phyloP scores from a whole-genome alignment of 768 basidiomycete genomes.

The Pulveroboletus ravenelii region DNA sequence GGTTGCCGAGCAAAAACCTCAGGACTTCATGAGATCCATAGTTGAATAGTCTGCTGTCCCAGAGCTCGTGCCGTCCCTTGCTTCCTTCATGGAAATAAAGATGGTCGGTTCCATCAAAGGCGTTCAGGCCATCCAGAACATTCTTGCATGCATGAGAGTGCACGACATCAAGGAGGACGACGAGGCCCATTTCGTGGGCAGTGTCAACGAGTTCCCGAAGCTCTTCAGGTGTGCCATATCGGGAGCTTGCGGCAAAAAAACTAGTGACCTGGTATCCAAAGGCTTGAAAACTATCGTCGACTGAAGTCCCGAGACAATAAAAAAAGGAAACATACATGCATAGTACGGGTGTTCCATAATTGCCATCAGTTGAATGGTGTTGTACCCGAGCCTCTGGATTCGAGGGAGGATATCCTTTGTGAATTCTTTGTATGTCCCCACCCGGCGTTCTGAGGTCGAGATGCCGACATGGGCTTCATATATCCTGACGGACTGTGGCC shows the following conservation, averaged over 20 bases:
- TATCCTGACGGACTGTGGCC: conserved; percentile 66
- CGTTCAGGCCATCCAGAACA: conserved; percentile 89
- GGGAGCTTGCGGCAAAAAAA: conserved; percentile 95
- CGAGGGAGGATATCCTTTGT: conserved; percentile 77
- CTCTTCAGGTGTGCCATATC: conserved; percentile 95
- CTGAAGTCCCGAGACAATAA: background rate
- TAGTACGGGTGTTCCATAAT: conserved; percentile 98
- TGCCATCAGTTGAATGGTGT: conserved; percentile 97
- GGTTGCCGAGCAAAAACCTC: conserved; percentile 90
- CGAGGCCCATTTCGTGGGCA: conserved; percentile 89
- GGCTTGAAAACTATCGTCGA: conserved; percentile 41
- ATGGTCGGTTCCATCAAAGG: conserved; percentile 97
- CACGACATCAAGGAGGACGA: conserved; percentile 92
- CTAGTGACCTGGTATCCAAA: conserved; percentile 98
- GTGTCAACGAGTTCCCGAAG: conserved; percentile 93
- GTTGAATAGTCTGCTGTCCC: conserved; percentile 98
- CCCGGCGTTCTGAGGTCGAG: conserved; percentile 78
- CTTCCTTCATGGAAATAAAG: conserved; percentile 93
- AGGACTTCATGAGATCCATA: conserved; percentile 93
- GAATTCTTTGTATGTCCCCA: conserved; percentile 96
- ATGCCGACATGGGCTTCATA: conserved; percentile 99
- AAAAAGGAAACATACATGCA: conserved; percentile 60
- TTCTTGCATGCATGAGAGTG: conserved; percentile 99
- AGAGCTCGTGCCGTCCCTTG: conserved; percentile 90
- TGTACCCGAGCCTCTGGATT: conserved; percentile 91